Base-by-base conservation (phyloP, 2,329 filamentous ascomycete species). In the Colletotrichum chrysophilum region DNA sequence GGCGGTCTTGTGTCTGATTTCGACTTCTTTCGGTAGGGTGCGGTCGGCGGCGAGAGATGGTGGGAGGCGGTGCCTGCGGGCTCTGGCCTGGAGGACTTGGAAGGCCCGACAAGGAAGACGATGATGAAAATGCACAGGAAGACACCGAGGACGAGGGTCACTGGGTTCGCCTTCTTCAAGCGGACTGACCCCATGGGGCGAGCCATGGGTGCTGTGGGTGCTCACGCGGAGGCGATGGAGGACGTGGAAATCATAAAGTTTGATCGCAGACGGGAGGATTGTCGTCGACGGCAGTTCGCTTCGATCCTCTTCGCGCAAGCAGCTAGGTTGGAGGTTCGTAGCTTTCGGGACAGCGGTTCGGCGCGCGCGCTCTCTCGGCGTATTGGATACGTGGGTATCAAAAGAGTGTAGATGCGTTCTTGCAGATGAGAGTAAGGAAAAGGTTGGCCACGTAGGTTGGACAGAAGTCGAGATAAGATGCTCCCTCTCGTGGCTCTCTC, bases 91-190 rank as follows among this genome's bases (percentile, higher is more conserved):
- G 81, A 85, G 58, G 88, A 84, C 32, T 89, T 86, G 62, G 90
- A 89, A 70, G 87, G 89, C 12, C 88, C 88, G 79, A 92, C 82
- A 78, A 93, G 83, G 82, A 93, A 92, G 87, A 91, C 86, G 84
- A 95, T 84, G 86, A 94, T 91, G 86, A 94, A 91, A 82, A 97
- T 89, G 84, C 93, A 93, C 75, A 97, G 90, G 74, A 95, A 86
- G 79, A 87, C 89, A 80, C 94, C 94, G 79, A 97, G 89, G 79
- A 93, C 84, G 78, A 96, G 87, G 70, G 94, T 96, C 82, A 94
- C 89, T 78, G 95, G 93, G 85, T 92, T 97, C 83, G 93, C 92
- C 87, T 94, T 94, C 87, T 95, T 95, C 83, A 96, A 91, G 86
- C 95, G 94, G 79, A 91, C 89, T 79, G 91, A 88, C 81, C 91